phyloP scores from a whole-genome alignment of 1,139 yeast species.

The Debaryomyces nepalensis region DNA sequence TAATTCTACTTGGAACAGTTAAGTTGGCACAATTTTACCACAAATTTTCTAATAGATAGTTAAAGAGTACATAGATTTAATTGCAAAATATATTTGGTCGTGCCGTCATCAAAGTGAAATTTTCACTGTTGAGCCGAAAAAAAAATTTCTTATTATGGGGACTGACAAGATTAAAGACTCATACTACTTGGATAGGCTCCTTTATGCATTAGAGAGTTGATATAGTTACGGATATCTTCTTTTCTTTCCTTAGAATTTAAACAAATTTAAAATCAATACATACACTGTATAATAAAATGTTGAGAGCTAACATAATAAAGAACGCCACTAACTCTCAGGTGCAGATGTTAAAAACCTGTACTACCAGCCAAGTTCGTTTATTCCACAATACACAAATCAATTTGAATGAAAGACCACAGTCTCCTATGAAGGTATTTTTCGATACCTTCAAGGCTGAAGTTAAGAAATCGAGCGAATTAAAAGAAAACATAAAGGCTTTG shows the following conservation, averaged over 20 bases:
- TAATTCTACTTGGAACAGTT: slow-evolving; percentile 23
- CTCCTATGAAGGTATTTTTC: slow-evolving; percentile 90
- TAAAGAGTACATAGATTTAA: slow-evolving; percentile 4
- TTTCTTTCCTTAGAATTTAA: not conserved
- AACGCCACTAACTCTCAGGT: slow-evolving; percentile 7
- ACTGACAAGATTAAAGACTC: not conserved
- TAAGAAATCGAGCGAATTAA: slow-evolving; percentile 86
- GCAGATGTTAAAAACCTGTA: slow-evolving; percentile 3
- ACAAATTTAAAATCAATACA: not conserved
- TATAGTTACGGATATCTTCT: not conserved
- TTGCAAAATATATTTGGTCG: slow-evolving; percentile 11
- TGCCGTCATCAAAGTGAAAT: slow-evolving; percentile 15
- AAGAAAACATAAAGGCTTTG: slow-evolving; percentile 89
- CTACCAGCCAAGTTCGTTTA: slow-evolving; percentile 8
- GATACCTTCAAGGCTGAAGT: slow-evolving; percentile 92
- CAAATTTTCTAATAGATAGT: slow-evolving; percentile 4
- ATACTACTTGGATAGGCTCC: not conserved
- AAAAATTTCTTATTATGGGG: slow-evolving; percentile 8
- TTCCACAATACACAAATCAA: slow-evolving; percentile 7
- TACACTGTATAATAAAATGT: slow-evolving; percentile 13
- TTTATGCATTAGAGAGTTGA: slow-evolving; percentile 5
- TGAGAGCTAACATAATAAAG: slow-evolving; percentile 16
- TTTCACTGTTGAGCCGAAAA: slow-evolving; percentile 13
- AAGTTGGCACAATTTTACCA: slow-evolving; percentile 21
- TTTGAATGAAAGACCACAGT: slow-evolving; percentile 44